Evolutionary conservation across 2,329 filamentous ascomycete species (phyloP).

Genomic region (Pseudocercospora vitis): DNA sequence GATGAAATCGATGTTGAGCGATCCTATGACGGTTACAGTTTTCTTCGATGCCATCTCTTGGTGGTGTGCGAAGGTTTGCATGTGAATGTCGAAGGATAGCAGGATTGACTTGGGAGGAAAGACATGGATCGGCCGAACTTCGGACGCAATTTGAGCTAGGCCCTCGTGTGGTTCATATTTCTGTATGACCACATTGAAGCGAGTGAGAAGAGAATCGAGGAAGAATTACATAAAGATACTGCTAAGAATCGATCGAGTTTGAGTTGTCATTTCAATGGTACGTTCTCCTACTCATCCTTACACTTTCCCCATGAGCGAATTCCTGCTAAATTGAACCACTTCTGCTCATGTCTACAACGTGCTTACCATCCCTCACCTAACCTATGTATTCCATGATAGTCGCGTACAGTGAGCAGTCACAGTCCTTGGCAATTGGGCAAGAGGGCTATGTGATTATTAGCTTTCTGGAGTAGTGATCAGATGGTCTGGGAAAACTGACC

Average conservation of each 20-base stretch:
- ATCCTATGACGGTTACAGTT: conserved; percentile 66
- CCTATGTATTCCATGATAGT: background rate
- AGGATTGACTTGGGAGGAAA: no score
- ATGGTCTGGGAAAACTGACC: background rate
- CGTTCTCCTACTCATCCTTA: background rate
- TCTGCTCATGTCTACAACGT: background rate
- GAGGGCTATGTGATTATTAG: background rate
- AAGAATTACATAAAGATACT: no score
- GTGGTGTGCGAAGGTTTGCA: no score
- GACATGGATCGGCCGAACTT: no score
- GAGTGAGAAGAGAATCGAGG: no score
- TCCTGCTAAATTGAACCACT: background rate
- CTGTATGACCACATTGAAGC: no score
- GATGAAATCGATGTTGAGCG: conserved; percentile 91
- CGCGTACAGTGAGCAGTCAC: background rate
- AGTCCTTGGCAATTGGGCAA: background rate
- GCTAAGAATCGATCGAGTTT: no score
- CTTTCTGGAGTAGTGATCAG: background rate
- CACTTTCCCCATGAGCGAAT: background rate
- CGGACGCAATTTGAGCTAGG: no score
- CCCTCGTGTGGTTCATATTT: no score
- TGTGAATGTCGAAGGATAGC: background rate
- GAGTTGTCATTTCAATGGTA: no score
- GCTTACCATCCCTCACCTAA: background rate
- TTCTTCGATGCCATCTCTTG: background rate